A percentile compares a stretch with the other conserved stretches of the same genome.
Evolutionary conservation across 495 filamentous ascomycete genomes (phyloP).

Genomic region (Tirmania nivea): DNA sequence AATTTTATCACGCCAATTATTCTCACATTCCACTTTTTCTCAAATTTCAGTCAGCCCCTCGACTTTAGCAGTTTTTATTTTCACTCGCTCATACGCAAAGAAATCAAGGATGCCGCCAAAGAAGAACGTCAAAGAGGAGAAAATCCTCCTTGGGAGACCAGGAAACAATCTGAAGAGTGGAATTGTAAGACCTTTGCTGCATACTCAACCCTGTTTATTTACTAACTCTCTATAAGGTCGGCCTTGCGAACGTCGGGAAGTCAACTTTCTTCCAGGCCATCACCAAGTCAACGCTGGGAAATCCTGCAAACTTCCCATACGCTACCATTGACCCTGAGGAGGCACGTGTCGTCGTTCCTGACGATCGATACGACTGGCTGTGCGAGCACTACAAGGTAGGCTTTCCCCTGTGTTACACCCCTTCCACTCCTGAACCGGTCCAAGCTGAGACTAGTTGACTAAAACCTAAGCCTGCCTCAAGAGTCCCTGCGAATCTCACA

Average conservation of each 20-base stretch:
- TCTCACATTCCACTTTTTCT: slow-evolving; percentile 1
- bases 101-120: slow-evolving; percentile 59
- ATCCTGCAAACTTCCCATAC: slow-evolving; percentile 98
- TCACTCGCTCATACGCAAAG: slow-evolving; percentile 30
- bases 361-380: slow-evolving; percentile 90
- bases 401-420: background rate
- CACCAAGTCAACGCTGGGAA: slow-evolving; percentile 91
- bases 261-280: slow-evolving; percentile 99
- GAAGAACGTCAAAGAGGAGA: slow-evolving; percentile 47
- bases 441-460: slow-evolving; percentile 10
- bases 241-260: slow-evolving; percentile 97
- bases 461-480: slow-evolving; percentile 53
- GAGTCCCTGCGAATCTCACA: slow-evolving; percentile 88
- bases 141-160: slow-evolving; percentile 74
- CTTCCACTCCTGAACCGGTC: background rate
- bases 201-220: background rate
- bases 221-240: slow-evolving; percentile 40
- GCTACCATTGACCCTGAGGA: slow-evolving; percentile 98
- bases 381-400: slow-evolving; percentile 58
- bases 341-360: slow-evolving; percentile 90
- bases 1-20: slow-evolving; percentile 3
- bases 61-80: slow-evolving; percentile 4
- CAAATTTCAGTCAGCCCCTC: slow-evolving; percentile 1
- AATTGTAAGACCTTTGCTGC: slow-evolving; percentile 41
- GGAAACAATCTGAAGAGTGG: slow-evolving; percentile 98